Evolutionary conservation across 345 rosid genomes (phyloP).

Genomic region (Citrus sp.): DNA sequence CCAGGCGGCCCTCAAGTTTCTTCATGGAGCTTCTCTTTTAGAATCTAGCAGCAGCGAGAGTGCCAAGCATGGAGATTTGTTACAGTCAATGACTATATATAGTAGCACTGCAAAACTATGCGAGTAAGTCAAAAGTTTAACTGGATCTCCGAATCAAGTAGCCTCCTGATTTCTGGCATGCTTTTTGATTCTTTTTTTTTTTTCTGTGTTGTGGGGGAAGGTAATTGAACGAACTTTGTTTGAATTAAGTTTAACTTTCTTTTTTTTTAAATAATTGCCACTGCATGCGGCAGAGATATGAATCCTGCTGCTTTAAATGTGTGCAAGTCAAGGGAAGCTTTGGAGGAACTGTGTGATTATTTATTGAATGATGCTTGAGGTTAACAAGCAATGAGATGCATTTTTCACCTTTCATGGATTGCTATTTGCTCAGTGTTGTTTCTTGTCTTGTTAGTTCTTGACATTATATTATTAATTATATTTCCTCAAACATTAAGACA

Average conservation of each 20-base stretch:
- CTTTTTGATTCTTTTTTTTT: neutral
- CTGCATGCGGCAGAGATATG: neutral
- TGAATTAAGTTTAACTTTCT: neutral
- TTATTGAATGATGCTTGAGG: neutral
- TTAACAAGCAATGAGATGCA: neutral
- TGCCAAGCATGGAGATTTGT: constrained; percentile 68
- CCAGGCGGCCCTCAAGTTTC: constrained; percentile 95
- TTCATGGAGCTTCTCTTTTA: constrained; percentile 70
- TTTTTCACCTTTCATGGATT: neutral
- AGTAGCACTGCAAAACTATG: constrained; percentile 87
- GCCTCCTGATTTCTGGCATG: neutral
- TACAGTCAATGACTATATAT: constrained; percentile 60
- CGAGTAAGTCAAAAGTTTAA: constrained; percentile 63
- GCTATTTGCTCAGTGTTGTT: neutral
- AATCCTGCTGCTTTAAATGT: constrained; percentile 1
- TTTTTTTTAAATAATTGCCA: neutral
- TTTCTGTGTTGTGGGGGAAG: neutral
- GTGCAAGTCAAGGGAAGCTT: neutral
- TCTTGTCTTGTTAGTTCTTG: neutral
- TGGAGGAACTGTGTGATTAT: neutral
- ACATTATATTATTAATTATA: neutral
- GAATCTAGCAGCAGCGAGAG: constrained; percentile 66
- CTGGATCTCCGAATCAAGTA: neutral
- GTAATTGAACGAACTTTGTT: neutral
- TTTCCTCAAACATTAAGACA: neutral